Conservation (phyloP, 768 basidiomycete genomes). For the Leccinum subgranulosum region DNA sequence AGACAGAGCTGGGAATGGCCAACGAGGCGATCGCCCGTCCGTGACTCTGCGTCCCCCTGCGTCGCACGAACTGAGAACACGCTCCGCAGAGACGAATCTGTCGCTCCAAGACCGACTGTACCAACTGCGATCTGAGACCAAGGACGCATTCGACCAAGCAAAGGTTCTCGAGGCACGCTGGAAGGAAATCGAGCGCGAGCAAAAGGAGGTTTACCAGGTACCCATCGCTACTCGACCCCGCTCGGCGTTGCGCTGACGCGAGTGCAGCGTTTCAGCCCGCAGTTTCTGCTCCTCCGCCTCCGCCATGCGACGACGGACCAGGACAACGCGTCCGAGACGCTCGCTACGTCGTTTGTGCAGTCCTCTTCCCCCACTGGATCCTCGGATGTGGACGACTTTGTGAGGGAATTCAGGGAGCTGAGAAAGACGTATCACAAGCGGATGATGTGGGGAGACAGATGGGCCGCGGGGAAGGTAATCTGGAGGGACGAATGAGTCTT, state of each 20-base stretch:
- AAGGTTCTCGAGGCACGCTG: conserved; percentile 77
- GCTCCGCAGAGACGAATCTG: conserved; percentile 64
- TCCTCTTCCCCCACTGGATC: conserved; percentile 39
- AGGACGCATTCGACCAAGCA: conserved; percentile 86
- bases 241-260: conserved; percentile 11
- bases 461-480: conserved; percentile 79
- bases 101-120: conserved; percentile 74
- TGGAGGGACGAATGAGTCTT: conserved; percentile 64
- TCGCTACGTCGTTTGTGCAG: conserved; percentile 82
- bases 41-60: conserved; percentile 28
- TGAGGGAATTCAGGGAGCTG: conserved; percentile 81
- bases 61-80: conserved; percentile 6
- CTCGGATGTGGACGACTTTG: conserved; percentile 77
- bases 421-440: conserved; percentile 93
- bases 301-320: conserved; percentile 86
- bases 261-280: conserved; percentile 74
- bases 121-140: conserved; percentile 73
- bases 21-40: conserved; percentile 85
- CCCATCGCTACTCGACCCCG: background rate
- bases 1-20: conserved; percentile 75
- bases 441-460: conserved; percentile 84
- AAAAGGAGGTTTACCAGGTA: conserved; percentile 87
- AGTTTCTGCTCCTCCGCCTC: conserved; percentile 85
- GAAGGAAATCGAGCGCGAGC: conserved; percentile 86
- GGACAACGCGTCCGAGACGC: conserved; percentile 82